These are phyloP conservation scores for Aspergillus steynii DNA, from an alignment of 495 filamentous ascomycete genomes.

Conservation along the genomic window DNA sequence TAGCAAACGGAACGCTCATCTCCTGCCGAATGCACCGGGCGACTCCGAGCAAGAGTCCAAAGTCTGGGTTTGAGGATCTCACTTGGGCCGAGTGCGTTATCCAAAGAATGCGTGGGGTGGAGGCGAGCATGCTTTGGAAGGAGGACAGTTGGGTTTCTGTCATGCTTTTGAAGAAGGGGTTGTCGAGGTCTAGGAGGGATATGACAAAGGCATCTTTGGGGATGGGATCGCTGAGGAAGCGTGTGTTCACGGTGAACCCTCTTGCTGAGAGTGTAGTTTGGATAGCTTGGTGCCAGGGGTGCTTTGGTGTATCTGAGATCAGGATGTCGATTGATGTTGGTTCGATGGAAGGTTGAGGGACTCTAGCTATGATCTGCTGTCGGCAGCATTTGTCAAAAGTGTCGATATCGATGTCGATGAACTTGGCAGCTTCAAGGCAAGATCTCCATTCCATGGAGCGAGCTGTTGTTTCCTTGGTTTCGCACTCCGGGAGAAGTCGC, in stretches of 20 bases:
- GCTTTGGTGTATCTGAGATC: neutral
- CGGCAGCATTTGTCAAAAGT: neutral
- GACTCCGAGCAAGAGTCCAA: constrained; percentile 35
- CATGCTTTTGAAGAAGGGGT: constrained; percentile 37
- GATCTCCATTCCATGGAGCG: neutral
- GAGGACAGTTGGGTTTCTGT: constrained; percentile 14
- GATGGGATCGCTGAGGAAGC: neutral
- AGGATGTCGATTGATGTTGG: neutral
- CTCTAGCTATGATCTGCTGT: neutral
- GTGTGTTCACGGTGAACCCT: neutral
- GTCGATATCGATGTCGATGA: neutral
- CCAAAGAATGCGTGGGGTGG: constrained; percentile 27
- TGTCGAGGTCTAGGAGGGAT: constrained; percentile 31
- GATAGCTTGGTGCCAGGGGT: neutral
- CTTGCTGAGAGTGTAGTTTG: neutral
- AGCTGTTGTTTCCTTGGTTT: neutral
- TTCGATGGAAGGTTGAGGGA: neutral
- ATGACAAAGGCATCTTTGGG: constrained; percentile 27
- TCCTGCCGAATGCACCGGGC: constrained; percentile 45
- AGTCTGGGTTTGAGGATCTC: constrained; percentile 38
- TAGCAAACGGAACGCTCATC: constrained; percentile 38
- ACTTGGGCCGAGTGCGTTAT: constrained; percentile 29
- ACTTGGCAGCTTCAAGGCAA: neutral
- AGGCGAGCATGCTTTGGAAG: constrained; percentile 21
- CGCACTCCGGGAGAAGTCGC: neutral